These are phyloP conservation scores for Exophiala aquamarina DNA, from an alignment of 2,329 filamentous ascomycete species.

Conservation along the genomic window DNA sequence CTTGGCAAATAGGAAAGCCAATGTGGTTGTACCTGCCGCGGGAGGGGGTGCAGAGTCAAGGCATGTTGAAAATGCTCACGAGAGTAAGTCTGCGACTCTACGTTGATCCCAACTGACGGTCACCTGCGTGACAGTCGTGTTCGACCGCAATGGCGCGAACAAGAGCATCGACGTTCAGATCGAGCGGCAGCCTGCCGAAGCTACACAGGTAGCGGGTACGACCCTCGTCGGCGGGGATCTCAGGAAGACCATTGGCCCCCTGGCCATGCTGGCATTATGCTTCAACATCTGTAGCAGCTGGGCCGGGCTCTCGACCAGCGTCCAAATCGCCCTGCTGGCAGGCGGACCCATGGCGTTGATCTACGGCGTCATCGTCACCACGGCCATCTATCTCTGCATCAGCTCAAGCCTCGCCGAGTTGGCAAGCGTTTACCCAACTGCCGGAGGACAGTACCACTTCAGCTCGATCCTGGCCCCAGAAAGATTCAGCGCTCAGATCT, in stretches of 20 bases:
- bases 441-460: constrained; percentile 33
- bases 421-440: constrained; percentile 31
- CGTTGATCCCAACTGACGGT: too few relatives aligned
- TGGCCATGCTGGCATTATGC: constrained; percentile 5
- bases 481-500: constrained; percentile 22
- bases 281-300: constrained; percentile 30
- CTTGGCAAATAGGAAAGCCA: too few relatives aligned
- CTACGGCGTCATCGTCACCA: constrained; percentile 32
- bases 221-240: background rate
- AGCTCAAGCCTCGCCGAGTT: constrained; percentile 31
- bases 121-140: too few relatives aligned
- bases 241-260: background rate
- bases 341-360: constrained; percentile 28
- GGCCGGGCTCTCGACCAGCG: constrained; percentile 24
- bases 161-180: too few relatives aligned
- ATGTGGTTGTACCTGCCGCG: too few relatives aligned
- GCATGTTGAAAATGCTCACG: too few relatives aligned
- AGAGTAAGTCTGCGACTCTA: too few relatives aligned
- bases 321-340: constrained; percentile 19
- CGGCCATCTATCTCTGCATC: constrained; percentile 31
- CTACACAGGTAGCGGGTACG: background rate
- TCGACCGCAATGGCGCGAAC: too few relatives aligned
- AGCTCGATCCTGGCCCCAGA: constrained; percentile 30
- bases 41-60: too few relatives aligned
- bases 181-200: too few relatives aligned